Percentiles rank a stretch among this genome's conserved stretches.
Evolutionary conservation across 345 rosid species (phyloP).

Genomic region (Eucalyptus dawsonii): DNA sequence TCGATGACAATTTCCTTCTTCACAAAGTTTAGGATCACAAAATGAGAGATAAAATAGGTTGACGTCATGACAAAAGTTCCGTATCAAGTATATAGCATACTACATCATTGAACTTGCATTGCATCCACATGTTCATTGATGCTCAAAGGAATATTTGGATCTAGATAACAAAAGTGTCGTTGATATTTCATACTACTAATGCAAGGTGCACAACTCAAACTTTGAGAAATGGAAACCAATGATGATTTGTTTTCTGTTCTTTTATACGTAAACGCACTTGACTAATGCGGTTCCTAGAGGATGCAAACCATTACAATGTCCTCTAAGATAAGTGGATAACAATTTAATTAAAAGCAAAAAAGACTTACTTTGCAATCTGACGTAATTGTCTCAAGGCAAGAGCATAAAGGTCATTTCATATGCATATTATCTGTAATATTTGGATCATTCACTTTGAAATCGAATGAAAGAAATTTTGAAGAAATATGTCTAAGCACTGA

Average conservation of each 20-base stretch:
- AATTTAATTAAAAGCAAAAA: not conserved
- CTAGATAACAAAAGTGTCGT: not conserved
- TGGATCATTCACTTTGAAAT: not conserved
- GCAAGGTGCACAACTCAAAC: not conserved
- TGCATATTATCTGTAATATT: slow-evolving; percentile 46
- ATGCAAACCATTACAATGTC: not conserved
- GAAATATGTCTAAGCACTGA: not conserved
- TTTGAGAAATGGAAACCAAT: not conserved
- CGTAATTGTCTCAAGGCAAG: slow-evolving; percentile 83
- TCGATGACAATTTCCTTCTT: not conserved
- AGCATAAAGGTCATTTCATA: slow-evolving; percentile 85
- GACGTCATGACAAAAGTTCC: not conserved
- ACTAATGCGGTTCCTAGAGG: not conserved
- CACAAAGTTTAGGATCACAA: not conserved
- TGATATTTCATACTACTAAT: not conserved
- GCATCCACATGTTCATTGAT: not conserved
- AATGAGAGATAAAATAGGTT: not conserved
- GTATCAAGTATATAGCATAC: not conserved
- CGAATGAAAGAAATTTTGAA: not conserved
- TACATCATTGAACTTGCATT: not conserved
- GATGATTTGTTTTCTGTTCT: not conserved
- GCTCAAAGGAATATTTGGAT: not conserved
- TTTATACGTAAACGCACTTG: not conserved
- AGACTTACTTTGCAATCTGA: slow-evolving; percentile 76
- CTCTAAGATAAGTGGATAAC: not conserved